Evolutionary conservation across 129 eudicot species (phyloP).

Genomic region (Calendula officinalis): DNA sequence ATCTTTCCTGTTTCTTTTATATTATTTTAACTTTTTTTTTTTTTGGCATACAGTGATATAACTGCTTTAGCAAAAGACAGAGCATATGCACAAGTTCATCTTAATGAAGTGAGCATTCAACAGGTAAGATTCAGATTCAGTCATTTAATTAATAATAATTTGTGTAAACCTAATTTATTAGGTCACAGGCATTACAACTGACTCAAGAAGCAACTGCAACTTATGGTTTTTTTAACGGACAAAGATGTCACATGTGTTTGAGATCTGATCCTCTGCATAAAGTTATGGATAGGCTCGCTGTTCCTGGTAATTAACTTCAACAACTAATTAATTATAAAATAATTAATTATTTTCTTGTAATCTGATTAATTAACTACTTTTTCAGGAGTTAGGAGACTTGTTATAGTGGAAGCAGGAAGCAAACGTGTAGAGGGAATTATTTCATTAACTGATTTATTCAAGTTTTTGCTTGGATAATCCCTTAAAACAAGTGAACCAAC

Average conservation of each 20-base stretch:
- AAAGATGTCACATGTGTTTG: conserved; percentile 91
- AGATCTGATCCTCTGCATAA: conserved; percentile 70
- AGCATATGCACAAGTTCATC: conserved; percentile 74
- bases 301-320: conserved; percentile 54
- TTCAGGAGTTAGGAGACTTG: conserved; percentile 80
- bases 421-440: conserved; percentile 84
- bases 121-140: conserved; percentile 46
- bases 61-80: conserved; percentile 89
- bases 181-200: conserved; percentile 66
- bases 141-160: conserved; percentile 1
- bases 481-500: conserved; percentile 15
- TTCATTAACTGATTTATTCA: conserved; percentile 68
- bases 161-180: background rate
- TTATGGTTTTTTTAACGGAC: conserved; percentile 61
- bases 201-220: conserved; percentile 75
- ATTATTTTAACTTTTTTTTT: background rate
- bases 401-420: conserved; percentile 88
- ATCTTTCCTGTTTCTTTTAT: conserved; percentile 11
- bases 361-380: background rate
- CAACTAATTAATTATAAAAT: background rate
- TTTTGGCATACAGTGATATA: conserved; percentile 61
- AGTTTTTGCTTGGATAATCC: conserved; percentile 64
- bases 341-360: background rate
- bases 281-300: conserved; percentile 73
- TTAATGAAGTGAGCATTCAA: conserved; percentile 76